Conservation (phyloP, 352 stramenopile species). For the Phytophthora ohioensis region DNA sequence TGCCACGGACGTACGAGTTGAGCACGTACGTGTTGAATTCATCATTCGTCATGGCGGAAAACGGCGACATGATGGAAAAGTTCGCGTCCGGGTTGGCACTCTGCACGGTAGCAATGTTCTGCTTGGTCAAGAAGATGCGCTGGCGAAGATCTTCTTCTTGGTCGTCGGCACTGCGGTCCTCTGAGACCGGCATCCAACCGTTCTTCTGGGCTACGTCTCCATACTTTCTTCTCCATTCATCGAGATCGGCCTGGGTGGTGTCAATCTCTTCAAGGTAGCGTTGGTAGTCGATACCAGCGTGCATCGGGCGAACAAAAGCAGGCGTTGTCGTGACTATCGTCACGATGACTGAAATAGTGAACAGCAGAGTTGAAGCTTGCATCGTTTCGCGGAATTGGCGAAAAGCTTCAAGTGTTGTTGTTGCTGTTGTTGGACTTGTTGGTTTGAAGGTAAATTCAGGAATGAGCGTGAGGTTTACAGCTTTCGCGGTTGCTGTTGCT, state of each 20-base stretch:
- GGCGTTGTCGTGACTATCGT: conserved; percentile 3
- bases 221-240: conserved; percentile 49
- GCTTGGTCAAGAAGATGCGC: conserved; percentile 61
- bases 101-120: conserved; percentile 44
- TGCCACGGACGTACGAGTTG: conserved; percentile 49
- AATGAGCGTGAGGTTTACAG: conserved; percentile 20
- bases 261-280: conserved; percentile 57
- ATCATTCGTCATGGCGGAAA: conserved; percentile 48
- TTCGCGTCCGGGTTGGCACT: conserved; percentile 49
- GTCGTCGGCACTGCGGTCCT: conserved; percentile 46
- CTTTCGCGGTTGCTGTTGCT: neutral
- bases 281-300: conserved; percentile 55
- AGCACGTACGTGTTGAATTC: conserved; percentile 55
- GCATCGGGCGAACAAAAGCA: conserved; percentile 42
- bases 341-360: conserved; percentile 9
- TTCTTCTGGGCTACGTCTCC: conserved; percentile 44
- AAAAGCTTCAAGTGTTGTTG: conserved; percentile 13
- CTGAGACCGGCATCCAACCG: conserved; percentile 44
- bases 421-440: conserved; percentile 30
- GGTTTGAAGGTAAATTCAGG: conserved; percentile 25
- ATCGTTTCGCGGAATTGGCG: conserved; percentile 15
- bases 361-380: conserved; percentile 21
- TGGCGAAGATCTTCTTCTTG: conserved; percentile 56
- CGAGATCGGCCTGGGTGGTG: conserved; percentile 43
- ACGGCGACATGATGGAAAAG: conserved; percentile 68